Evolutionary conservation across 768 basidiomycete genomes (phyloP), one percentile per base, ranked within the genome.

Genomic region (Rhizopogon roseolus): DNA sequence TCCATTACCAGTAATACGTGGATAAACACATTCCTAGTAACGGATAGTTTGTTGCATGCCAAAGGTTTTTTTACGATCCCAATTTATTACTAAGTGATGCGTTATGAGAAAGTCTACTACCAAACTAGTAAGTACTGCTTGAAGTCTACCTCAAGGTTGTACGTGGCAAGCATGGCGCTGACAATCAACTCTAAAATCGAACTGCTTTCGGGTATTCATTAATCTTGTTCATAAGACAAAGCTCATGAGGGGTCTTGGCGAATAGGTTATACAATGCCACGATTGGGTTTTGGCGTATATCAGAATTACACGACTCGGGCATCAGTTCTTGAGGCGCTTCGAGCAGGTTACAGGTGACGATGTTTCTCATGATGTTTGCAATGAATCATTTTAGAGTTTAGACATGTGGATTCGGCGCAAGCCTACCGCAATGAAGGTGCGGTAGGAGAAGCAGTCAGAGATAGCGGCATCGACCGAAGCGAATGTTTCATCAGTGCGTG

Each of bases 401-500:
- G 88, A 52, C 90, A 88, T 54, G 71, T 90, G 41, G 90, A 91
- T 65, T 80, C 85, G 1, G 90, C 90, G 1, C 85, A 85, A 57
- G 71, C 74, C 36, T 91, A 90, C 64, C 71, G 69, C 53, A 88
- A 88, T 56, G 86, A 89, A 63, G 75, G 74, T 3, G 73, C 73
- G 8, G 86, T 88, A 13, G 84, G 81, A 1, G 73, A 78, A 27
- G 85, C 84, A 1, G 64, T 86, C 22, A 71, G 72, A 54, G 81
- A 81, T 51, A 82, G 79, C 45, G 81, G 78, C 2, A 52, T 90
- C 9, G 58, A 71, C 1, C 73, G 88, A 55, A 71, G 72, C n/a
- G 79, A 87, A 11, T 58, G 89, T 34, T 91, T 90, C 68, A 78
- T 91, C 61, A 90, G 89, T 88, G 58, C 49, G 81, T 46, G 19